Evolutionary conservation across 257 asterid genomes (phyloP), one percentile per base, ranked within the genome.

Genomic region (Asclepias syriaca): DNA sequence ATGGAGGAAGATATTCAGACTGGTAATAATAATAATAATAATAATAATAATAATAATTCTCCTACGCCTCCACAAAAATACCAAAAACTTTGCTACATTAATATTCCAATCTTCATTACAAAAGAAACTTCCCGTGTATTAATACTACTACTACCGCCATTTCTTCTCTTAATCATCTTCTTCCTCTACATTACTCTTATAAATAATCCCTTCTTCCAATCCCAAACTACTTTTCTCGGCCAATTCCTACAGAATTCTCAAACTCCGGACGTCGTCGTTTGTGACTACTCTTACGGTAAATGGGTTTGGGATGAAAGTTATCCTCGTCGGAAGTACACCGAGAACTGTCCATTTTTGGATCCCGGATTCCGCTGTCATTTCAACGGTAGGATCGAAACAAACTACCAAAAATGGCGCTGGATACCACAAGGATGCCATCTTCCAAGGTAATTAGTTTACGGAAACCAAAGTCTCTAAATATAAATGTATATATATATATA

Each of bases 351-450:
- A 3, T 94, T 91, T 75, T 69, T 94, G 72, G 98, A 94, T 76
- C 93, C 95, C 0, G 98, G 98, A 1, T 94, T 94, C 71, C 90
- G 96, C 6, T 94, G 98, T 82, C 87, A 51, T 46, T 65, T 8
- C 9, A 91, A 74, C 55, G 98, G 98, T 2, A 73, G 98, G 16
- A 69, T 21, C 1, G 92, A 94, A 65, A 60, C 68, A 13, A 86
- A 59, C 49, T 94, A 84, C 45, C 93, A 72, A 73, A 91, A 87
- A 65, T 94, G 98, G 98, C 84, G 96, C 19, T 94, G 98, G 98
- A 87, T 83, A 64, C 97, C 98, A 16, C 70, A 79, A 11, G 77
- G 53, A 0, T 94, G 97, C 72, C 24, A 87, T 77, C 87, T 94
- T 85, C 96, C 97, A 6, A 85, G 96, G 98, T 88, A 80, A 24